These are phyloP conservation scores for Amanita polypyramis DNA, from an alignment of 768 basidiomycete species.

Conservation along the genomic window DNA sequence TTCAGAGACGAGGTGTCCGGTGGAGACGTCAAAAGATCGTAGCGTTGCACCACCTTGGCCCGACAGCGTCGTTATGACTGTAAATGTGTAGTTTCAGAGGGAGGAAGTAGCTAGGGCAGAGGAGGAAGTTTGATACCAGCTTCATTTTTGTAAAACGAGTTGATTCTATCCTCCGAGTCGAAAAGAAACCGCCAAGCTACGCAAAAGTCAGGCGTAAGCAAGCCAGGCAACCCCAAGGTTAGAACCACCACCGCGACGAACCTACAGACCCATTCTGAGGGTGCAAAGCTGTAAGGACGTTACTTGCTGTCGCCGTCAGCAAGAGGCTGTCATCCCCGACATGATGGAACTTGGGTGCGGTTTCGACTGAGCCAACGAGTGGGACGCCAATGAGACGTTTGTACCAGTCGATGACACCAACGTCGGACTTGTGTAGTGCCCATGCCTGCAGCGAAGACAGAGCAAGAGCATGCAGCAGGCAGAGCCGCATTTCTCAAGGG, in stretches of 20 bases:
- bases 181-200: conserved; percentile 77
- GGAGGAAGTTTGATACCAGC: conserved; percentile 35
- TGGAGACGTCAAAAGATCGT: conserved; percentile 52
- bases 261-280: conserved; percentile 61
- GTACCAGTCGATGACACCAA: conserved; percentile 84
- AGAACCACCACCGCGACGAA: conserved; percentile 18
- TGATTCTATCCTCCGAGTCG: conserved; percentile 57
- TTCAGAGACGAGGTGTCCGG: conserved; percentile 61
- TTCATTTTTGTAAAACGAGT: conserved; percentile 47
- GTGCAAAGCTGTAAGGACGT: conserved; percentile 70
- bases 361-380: conserved; percentile 33
- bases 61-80: conserved; percentile 67
- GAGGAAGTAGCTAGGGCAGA: background rate
- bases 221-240: conserved; percentile 13
- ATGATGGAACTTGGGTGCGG: conserved; percentile 51
- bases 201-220: background rate
- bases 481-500: background rate
- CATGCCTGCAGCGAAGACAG: conserved; percentile 8
- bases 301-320: conserved; percentile 57
- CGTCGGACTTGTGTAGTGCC: conserved; percentile 65
- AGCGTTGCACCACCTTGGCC: conserved; percentile 63
- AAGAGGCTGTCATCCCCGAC: conserved; percentile 35
- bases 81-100: conserved; percentile 2
- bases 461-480: background rate
- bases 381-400: conserved; percentile 68